Percentiles rank a stretch among this genome's conserved stretches.
Evolutionary conservation across 257 asterid genomes (phyloP).

Genomic region (Cruciata laevipes): DNA sequence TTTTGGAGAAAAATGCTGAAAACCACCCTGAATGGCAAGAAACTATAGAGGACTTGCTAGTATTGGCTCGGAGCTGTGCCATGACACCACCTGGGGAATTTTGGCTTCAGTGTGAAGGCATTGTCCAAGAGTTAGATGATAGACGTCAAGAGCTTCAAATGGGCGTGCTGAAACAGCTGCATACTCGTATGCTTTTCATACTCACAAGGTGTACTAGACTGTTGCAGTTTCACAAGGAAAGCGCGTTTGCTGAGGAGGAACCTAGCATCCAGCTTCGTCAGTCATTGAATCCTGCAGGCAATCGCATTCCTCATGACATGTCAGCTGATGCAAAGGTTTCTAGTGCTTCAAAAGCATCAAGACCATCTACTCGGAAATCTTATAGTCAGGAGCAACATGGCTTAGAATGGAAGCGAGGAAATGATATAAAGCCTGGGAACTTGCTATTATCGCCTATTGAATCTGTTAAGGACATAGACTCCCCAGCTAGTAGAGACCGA

Average conservation of each 20-base stretch:
- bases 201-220: conserved; percentile 96
- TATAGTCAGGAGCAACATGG: conserved; percentile 86
- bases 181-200: conserved; percentile 95
- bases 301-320: conserved; percentile 34
- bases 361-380: conserved; percentile 55
- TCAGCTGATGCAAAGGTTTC: conserved; percentile 39
- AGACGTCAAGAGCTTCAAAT: conserved; percentile 94
- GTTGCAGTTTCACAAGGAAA: conserved; percentile 96
- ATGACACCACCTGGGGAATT: conserved; percentile 92
- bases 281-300: conserved; percentile 75
- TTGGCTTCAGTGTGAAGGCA: conserved; percentile 99
- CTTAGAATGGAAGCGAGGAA: conserved; percentile 62
- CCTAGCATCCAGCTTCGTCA: conserved; percentile 64
- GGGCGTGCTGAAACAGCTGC: conserved; percentile 92
- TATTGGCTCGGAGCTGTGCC: conserved; percentile 90
- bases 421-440: conserved; percentile 32
- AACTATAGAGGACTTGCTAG: conserved; percentile 88
- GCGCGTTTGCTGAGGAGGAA: conserved; percentile 85
- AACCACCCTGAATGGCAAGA: conserved; percentile 95
- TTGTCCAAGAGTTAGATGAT: conserved; percentile 95
- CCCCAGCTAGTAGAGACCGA: conserved; percentile 53
- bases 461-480: conserved; percentile 34
- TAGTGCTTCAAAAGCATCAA: conserved; percentile 37
- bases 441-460: conserved; percentile 40
- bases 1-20: conserved; percentile 86